phyloP scores from a whole-genome alignment of 371 early-diverging fungal species.

The Syncephalastrum sp. region DNA sequence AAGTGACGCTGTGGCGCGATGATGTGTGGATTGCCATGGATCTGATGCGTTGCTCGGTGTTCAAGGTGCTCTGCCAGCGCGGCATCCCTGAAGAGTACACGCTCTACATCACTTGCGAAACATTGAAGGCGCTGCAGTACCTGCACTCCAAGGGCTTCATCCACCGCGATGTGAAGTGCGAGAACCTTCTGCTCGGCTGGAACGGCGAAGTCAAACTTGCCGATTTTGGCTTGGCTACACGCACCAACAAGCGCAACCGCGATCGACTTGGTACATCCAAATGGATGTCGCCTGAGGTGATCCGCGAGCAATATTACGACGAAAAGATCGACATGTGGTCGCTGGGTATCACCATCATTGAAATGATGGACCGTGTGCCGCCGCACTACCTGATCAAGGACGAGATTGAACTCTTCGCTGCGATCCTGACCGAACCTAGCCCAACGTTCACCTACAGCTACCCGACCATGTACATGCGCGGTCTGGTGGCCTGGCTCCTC shows the following conservation, averaged over 20 bases:
- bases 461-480: constrained; percentile 50
- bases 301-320: constrained; percentile 43
- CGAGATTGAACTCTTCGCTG: constrained; percentile 43
- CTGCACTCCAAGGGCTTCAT: constrained; percentile 46
- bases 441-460: constrained; percentile 47
- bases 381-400: constrained; percentile 44
- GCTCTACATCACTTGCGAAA: constrained; percentile 38
- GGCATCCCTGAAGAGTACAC: constrained; percentile 45
- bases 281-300: constrained; percentile 67
- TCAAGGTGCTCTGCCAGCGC: constrained; percentile 44
- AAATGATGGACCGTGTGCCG: constrained; percentile 56
- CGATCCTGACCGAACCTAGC: constrained; percentile 41
- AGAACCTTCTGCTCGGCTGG: constrained; percentile 48
- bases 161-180: constrained; percentile 54
- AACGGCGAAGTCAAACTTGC: constrained; percentile 50
- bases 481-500: constrained; percentile 47
- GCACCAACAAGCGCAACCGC: constrained; percentile 33
- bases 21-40: constrained; percentile 52
- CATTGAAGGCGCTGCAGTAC: constrained; percentile 37
- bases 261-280: constrained; percentile 50
- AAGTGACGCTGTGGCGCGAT: constrained; percentile 38
- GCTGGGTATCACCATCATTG: constrained; percentile 50
- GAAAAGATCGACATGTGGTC: constrained; percentile 58
- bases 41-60: constrained; percentile 46
- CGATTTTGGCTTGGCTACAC: constrained; percentile 51